Evolutionary conservation across 805 yeast species (phyloP).

Genomic region (Starmerella floricola): DNA sequence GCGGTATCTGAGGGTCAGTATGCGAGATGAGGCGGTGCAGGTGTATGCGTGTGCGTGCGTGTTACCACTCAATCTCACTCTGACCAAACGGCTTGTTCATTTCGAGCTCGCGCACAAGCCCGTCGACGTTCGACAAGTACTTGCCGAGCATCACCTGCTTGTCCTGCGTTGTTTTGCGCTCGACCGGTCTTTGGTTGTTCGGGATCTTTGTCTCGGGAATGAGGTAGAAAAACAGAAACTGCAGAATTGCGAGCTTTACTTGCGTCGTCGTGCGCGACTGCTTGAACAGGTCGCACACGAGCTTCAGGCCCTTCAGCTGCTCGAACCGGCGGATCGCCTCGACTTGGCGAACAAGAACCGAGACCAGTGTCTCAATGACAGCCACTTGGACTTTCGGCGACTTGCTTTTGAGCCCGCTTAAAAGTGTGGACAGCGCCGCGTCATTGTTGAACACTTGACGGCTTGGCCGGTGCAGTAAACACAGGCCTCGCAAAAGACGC

Average conservation of each 20-base stretch:
- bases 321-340: slow-evolving; percentile 51
- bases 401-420: slow-evolving; percentile 12
- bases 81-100: slow-evolving; percentile 41
- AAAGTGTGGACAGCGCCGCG: slow-evolving; percentile 21
- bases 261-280: slow-evolving; percentile 35
- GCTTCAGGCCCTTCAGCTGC: slow-evolving; percentile 41
- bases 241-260: slow-evolving; percentile 51
- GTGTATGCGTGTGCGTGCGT: background rate
- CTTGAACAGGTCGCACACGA: slow-evolving; percentile 38
- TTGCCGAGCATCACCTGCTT: slow-evolving; percentile 35
- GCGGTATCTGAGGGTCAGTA: too few species aligned
- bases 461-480: slow-evolving; percentile 47
- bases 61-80: slow-evolving; percentile 38
- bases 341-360: slow-evolving; percentile 45
- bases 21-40: too few species aligned
- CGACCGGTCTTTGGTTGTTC: slow-evolving; percentile 21
- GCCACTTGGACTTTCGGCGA: slow-evolving; percentile 28
- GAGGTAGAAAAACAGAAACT: slow-evolving; percentile 56
- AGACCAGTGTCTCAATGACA: slow-evolving; percentile 44
- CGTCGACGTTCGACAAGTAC: slow-evolving; percentile 37
- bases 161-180: slow-evolving; percentile 34
- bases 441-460: slow-evolving; percentile 40
- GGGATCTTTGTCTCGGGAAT: slow-evolving; percentile 41
- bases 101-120: slow-evolving; percentile 37
- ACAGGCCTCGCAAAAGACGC: slow-evolving; percentile 42